phyloP scores from a whole-genome alignment of 108 stramenopile genomes.

The Parietichytrium sp. region DNA sequence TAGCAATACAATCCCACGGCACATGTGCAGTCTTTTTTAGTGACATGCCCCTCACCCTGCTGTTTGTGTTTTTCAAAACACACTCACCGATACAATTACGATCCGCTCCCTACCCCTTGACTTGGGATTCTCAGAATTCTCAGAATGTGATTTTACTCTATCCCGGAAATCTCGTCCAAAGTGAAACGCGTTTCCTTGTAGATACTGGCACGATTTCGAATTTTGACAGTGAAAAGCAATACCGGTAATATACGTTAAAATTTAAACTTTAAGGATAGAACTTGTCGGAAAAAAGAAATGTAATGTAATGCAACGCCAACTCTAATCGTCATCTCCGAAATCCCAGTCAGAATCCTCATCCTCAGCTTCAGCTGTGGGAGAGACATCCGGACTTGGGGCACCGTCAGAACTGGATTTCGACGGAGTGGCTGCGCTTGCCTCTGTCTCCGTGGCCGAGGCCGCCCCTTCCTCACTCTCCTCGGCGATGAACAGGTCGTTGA shows the following conservation, averaged over 20 bases:
- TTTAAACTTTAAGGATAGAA: not conserved
- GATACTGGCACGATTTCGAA: not conserved
- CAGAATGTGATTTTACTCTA: not conserved
- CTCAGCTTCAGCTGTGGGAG: not conserved
- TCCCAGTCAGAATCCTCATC: constrained; percentile 9
- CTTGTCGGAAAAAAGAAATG: not conserved
- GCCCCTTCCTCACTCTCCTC: not conserved
- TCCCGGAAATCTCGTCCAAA: not conserved
- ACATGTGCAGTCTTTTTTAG: not conserved
- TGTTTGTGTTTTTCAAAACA: not conserved
- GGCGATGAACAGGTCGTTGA: not conserved
- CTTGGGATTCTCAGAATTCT: no score
- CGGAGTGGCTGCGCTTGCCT: not conserved
- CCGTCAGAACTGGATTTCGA: not conserved
- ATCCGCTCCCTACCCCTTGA: not conserved
- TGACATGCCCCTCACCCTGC: not conserved
- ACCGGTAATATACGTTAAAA: not conserved
- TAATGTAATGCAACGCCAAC: no score
- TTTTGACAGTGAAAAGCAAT: not conserved
- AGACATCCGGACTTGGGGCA: not conserved
- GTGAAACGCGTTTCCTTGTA: not conserved
- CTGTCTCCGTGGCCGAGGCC: not conserved
- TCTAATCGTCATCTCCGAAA: not conserved
- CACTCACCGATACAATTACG: not conserved
- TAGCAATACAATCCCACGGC: not conserved